Evolutionary conservation across 805 yeast species (phyloP).

Genomic region (Lachancea kluyveri): DNA sequence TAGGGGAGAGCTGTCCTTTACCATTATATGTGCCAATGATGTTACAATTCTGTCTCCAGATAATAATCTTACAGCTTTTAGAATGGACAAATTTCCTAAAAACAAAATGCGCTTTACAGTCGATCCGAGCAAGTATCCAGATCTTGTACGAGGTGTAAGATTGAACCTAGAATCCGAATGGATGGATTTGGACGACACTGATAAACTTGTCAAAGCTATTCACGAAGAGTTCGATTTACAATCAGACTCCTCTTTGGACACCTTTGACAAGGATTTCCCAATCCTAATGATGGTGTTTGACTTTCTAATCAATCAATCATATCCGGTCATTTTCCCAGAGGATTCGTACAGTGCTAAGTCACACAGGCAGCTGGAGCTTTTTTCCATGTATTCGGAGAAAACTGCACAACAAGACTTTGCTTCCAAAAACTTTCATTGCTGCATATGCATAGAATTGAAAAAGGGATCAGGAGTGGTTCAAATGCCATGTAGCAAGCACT

Average conservation of each 20-base stretch:
- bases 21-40: too few relatives aligned
- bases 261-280: constrained; percentile 26
- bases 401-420: constrained; percentile 28
- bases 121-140: constrained; percentile 15
- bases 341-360: constrained; percentile 1
- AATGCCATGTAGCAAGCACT: constrained; percentile 39
- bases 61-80: background rate
- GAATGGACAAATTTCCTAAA: constrained; percentile 1
- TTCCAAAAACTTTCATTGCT: constrained; percentile 40
- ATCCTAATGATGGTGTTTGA: constrained; percentile 41
- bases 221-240: constrained; percentile 30
- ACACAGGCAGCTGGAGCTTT: constrained; percentile 10
- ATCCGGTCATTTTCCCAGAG: background rate
- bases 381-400: constrained; percentile 20
- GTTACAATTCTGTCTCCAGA: background rate
- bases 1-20: too few relatives aligned
- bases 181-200: constrained; percentile 21
- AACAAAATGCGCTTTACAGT: constrained; percentile 13
- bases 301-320: constrained; percentile 19
- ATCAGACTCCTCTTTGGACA: background rate
- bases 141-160: constrained; percentile 9
- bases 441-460: constrained; percentile 47
- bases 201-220: constrained; percentile 16
- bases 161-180: constrained; percentile 28
- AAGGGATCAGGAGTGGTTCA: constrained; percentile 38